Base-by-base conservation (phyloP, 352 stramenopile species). In the Phytophthora megakarya region DNA sequence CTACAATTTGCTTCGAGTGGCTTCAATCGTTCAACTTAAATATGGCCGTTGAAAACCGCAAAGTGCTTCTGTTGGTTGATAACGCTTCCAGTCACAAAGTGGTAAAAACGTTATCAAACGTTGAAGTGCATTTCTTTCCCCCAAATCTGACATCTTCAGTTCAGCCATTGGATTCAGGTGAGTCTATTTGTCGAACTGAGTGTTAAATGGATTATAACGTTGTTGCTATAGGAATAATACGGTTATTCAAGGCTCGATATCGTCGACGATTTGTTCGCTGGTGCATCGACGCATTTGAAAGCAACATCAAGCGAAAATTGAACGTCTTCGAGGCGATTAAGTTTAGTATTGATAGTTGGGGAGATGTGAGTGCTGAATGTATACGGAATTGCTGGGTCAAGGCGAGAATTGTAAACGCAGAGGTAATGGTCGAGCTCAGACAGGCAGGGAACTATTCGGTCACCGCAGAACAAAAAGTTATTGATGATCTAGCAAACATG, bases 11-110 rank as follows among this genome's bases (percentile, higher is more conserved):
- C 43, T 49, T 42, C n/a, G 18, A 51, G n/a, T 60, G 51, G 51
- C 51, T 60, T 37, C 25, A 49, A 33, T 22, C 18, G 18, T 60
- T 60, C 26, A 50, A 62, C 23, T 44, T 53, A 10, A 62, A 40
- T 13, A 53, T 62, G 42, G 53, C 53, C 30, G 32, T 26, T 8
- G 12, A 53, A 40, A 49, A 53, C 19, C 43, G 43, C 11, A 53
- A 46, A n/a, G 42, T 62, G 12, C 53, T 62, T 40, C 18, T 62
- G 13, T 32, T 53, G n/a, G 28, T 62, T 39, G 53, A 62, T 22
- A 53, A 62, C 22, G 42, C 42, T 12, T 62, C 53, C 0, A 62
- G 53, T 26, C 53, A 62, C 43, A 62, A 62, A 23, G 23, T 53
- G 3, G 8, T 52, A 9, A 32, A 47, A n/a, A n/a, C 30, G 21